Base-by-base conservation (phyloP, 2,329 filamentous ascomycete genomes). In the Hypoxylon sp. region DNA sequence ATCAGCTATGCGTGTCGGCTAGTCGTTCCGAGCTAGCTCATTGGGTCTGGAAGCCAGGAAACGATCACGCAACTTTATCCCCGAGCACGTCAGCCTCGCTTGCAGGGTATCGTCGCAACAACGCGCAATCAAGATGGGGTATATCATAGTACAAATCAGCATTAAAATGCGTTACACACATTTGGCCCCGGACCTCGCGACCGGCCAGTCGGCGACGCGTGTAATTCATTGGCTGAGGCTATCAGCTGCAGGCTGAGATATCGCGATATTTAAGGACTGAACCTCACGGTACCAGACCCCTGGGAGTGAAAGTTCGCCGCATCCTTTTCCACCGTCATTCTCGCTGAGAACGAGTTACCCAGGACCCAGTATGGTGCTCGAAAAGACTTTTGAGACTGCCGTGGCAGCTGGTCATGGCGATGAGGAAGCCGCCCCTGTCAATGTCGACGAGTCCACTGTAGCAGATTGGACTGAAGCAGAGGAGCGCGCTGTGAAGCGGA, bases 401-500 rank as follows among this genome's bases (percentile, higher is more conserved):
- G 22, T 53, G 11, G 30, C 45, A 16, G 55, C 45, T 18, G 9
- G 16, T 1, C 30, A 40, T 4, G 22, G 60, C 18, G 69, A 69
- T 49, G 64, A 65, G 18, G 65, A 69, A 11, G 54, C 44, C 1
- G 49, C 54, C 12, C 59, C 69, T 30, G 62, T 72, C 6, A 67
- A 67, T 33, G 60, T 71, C 18, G 68, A 70, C 14, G 60, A 65
- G 16, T 51, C 64, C 2, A 62, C 56, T 3, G 54, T 64, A 20
- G 69, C 58, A n/a, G 71, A 73, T 53, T 77, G 75, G 75, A 74
- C 72, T 3, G 66, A 64, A 3, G 72, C 55, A 2, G 75, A 76
- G 55, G 75, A 77, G 55, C 70, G 65, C n/a, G 67, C 66, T n/a
- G 74, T 73, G 11, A 73, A 72, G 55, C 69, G 74, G 33, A 77